Conservation (phyloP, 2,329 filamentous ascomycete genomes). For the Pseudomassariella vexata region DNA sequence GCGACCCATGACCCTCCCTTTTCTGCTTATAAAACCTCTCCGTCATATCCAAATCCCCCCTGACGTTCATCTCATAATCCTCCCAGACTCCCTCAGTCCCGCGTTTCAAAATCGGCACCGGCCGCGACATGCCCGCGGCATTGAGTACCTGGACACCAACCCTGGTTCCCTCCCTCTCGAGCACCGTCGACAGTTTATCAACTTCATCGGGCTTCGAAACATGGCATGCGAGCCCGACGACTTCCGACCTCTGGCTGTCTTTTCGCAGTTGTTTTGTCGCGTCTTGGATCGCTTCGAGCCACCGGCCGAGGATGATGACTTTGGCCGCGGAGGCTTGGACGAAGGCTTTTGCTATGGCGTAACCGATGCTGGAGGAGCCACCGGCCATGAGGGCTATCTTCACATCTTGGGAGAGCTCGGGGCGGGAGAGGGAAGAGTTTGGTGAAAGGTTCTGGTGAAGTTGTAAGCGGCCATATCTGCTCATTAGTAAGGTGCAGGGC, state of each 20-base stretch:
- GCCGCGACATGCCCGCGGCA: conserved; percentile 12
- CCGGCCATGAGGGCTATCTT: conserved; percentile 60
- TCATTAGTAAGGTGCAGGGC: too few species aligned
- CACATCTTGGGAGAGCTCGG: conserved; percentile 34
- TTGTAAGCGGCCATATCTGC: too few species aligned
- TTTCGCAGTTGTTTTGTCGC: conserved; percentile 17
- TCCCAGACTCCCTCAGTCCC: conserved; percentile 17
- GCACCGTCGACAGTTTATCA: conserved; percentile 23
- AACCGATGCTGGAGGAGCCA: conserved; percentile 60
- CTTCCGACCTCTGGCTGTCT: conserved; percentile 9
- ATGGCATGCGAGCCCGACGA: conserved; percentile 17
- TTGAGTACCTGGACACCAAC: conserved; percentile 31
- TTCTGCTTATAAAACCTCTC: conserved; percentile 28
- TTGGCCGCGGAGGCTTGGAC: conserved; percentile 29
- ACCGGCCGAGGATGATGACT: conserved; percentile 34
- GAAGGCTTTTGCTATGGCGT: conserved; percentile 56
- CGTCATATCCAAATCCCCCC: conserved; percentile 22
- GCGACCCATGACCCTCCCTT: conserved; percentile 8
- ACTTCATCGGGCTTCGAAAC: conserved; percentile 17
- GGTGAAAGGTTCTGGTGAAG: conserved; percentile 26
- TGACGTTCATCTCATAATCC: conserved; percentile 22
- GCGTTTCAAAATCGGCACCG: conserved; percentile 16
- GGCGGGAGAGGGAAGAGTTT: conserved; percentile 27
- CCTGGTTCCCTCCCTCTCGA: conserved; percentile 12
- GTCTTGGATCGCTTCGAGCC: conserved; percentile 20